Percentiles rank a stretch among this genome's conserved stretches.
These are phyloP conservation scores for Candida sojae DNA, from an alignment of 1,139 yeast species.

Conservation along the genomic window DNA sequence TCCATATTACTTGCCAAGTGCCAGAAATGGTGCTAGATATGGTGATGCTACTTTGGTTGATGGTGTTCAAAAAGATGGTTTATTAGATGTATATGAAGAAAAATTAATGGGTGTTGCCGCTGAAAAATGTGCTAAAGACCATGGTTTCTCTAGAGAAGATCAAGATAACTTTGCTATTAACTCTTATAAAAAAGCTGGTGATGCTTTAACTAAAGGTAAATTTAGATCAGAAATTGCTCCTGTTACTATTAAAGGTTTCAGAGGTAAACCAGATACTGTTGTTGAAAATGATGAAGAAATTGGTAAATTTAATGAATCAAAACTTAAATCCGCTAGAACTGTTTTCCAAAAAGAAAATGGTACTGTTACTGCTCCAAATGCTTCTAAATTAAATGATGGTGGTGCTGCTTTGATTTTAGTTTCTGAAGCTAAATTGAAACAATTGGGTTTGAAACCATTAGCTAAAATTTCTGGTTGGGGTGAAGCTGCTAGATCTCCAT, in stretches of 20 bases:
- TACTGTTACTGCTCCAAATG: conserved; percentile 95
- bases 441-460: conserved; percentile 82
- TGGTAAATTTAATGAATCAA: conserved; percentile 71
- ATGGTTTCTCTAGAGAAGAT: conserved; percentile 61
- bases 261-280: conserved; percentile 87
- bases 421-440: conserved; percentile 78
- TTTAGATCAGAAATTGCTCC: conserved; percentile 82
- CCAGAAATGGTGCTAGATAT: conserved; percentile 85
- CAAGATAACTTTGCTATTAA: conserved; percentile 72
- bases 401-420: conserved; percentile 92
- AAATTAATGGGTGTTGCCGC: conserved; percentile 95
- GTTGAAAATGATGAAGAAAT: conserved; percentile 76
- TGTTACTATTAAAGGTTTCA: conserved; percentile 79
- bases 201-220: conserved; percentile 78
- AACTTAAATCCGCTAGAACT: conserved; percentile 79
- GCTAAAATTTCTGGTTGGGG: conserved; percentile 94
- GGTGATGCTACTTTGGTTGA: conserved; percentile 81
- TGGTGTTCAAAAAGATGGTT: conserved; percentile 89
- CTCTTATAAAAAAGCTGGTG: conserved; percentile 77
- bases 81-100: conserved; percentile 84
- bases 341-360: conserved; percentile 92
- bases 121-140: conserved; percentile 88
- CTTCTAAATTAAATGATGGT: conserved; percentile 95
- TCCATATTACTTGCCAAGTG: conserved; percentile 87
- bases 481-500: conserved; percentile 94